Conservation (phyloP, 2,329 filamentous ascomycete species). For the Microascus cirrosus region DNA sequence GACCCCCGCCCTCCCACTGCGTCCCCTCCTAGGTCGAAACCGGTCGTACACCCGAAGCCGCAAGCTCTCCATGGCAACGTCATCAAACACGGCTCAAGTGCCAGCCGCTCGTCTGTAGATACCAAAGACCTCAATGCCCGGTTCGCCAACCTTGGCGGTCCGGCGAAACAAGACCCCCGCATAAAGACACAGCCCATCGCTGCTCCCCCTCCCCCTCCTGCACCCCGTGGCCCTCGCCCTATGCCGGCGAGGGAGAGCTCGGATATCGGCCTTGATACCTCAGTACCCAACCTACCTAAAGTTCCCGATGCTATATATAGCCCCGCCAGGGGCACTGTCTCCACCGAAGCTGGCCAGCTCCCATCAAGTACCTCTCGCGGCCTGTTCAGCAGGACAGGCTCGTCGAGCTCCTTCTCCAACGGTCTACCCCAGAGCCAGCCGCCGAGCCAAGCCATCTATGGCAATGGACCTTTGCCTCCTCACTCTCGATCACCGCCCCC, state of each 20-base stretch:
- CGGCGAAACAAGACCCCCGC: constrained; percentile 37
- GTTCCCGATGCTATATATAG: constrained; percentile 67
- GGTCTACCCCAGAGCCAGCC: neutral
- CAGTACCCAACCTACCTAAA: constrained; percentile 52
- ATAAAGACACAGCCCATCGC: constrained; percentile 36
- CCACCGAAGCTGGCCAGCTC: constrained; percentile 51
- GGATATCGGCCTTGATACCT: constrained; percentile 35
- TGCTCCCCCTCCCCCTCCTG: constrained; percentile 11
- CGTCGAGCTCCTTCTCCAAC: constrained; percentile 15
- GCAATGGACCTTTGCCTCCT: neutral
- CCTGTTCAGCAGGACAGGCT: constrained; percentile 50
- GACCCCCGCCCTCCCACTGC: constrained; percentile 6
- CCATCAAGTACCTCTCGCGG: constrained; percentile 55
- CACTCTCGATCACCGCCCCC: neutral
- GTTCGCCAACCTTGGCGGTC: constrained; percentile 44
- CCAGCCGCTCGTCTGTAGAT: neutral
- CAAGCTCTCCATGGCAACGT: constrained; percentile 52
- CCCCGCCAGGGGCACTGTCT: constrained; percentile 61
- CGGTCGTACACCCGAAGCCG: constrained; percentile 54
- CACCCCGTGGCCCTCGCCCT: constrained; percentile 32
- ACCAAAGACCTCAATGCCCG: constrained; percentile 39
- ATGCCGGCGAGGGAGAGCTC: constrained; percentile 35
- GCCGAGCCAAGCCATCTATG: neutral
- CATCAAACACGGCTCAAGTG: neutral
- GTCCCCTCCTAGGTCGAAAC: constrained; percentile 24